Percentiles rank a stretch among this genome's conserved stretches.
phyloP scores from a whole-genome alignment of 2,329 filamentous ascomycete species.

The Cercospora zeina region DNA sequence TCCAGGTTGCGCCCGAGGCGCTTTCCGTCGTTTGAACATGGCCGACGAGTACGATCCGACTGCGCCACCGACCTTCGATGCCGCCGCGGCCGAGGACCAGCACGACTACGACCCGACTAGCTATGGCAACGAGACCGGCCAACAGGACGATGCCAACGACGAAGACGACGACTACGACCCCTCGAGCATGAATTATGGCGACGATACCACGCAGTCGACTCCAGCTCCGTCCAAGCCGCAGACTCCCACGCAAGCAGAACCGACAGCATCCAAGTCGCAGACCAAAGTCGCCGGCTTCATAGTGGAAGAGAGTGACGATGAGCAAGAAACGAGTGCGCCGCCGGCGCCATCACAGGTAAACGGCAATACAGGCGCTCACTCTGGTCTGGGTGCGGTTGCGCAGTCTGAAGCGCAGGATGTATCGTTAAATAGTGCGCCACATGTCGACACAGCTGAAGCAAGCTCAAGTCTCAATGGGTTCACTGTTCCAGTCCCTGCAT shows the following conservation, averaged over 20 bases:
- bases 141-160: constrained; percentile 33
- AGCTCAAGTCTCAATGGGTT: constrained; percentile 41
- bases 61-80: constrained; percentile 31
- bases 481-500: constrained; percentile 36
- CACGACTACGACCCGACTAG: constrained; percentile 40
- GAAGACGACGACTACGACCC: constrained; percentile 42
- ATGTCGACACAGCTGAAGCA: constrained; percentile 39
- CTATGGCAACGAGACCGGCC: constrained; percentile 22
- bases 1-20: constrained; percentile 6
- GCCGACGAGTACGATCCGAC: constrained; percentile 47
- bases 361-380: constrained; percentile 32
- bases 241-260: constrained; percentile 42
- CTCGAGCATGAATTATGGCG: constrained; percentile 35
- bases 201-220: constrained; percentile 16
- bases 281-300: constrained; percentile 55
- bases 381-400: constrained; percentile 32
- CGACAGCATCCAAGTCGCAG: constrained; percentile 36
- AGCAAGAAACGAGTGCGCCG: constrained; percentile 43
- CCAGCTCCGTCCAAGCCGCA: constrained; percentile 19
- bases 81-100: constrained; percentile 30
- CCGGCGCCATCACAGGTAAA: constrained; percentile 34
- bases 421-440: constrained; percentile 56
- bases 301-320: constrained; percentile 62
- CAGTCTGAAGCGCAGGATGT: constrained; percentile 51
- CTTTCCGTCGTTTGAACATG: constrained; percentile 39